Evolutionary conservation across 2,329 filamentous ascomycete genomes (phyloP), one percentile per base, ranked within the genome.

Genomic region (Diplodia sapinea): DNA sequence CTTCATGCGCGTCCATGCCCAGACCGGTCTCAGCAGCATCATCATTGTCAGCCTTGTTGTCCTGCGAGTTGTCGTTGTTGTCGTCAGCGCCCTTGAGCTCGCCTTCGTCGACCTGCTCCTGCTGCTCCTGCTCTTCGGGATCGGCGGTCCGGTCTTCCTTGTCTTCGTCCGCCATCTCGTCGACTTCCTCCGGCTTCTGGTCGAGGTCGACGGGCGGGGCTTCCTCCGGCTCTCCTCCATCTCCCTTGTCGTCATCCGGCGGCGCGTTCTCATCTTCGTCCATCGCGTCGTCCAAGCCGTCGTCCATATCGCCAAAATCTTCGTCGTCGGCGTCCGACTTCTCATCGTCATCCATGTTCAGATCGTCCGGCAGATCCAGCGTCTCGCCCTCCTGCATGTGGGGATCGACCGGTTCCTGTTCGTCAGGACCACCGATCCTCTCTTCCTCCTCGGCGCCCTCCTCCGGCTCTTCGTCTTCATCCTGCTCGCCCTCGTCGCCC

Each of bases 331-430:
- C 83, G 33, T 64, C 33, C 23, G 73, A 71, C 17, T 61, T 59
- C 9, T 80, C 86, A 33, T 91, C 82, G 9, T 87, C 90, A 70
- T 94, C 90, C 66, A 95, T 85, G 68, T 96, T 89, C 84, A 97
- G 90, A 71, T 97, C 92, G 51, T 97, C 93, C 0, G 93, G 93
- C 26, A 97, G 83, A 55, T 94, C 93, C 69, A 97, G 83, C 2
- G 90, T 89, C 69, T 96, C 89, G 72, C 93, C 89, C 75, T 97
- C 90, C 72, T 94, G 87, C 1, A 92, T 87, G 73, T 94, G 90
- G 63, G 93, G 90, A 77, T 92, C 89, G 69, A 87, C 85, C 69
- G 87, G 84, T 75, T 91, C 88, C 65, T 82, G 82, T 64, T 91
- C 87, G 69, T 94, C 87, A 72, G 89, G 87, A 31, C 86, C 88